Percentiles rank a stretch among this genome's conserved stretches.
Evolutionary conservation across 2,329 filamentous ascomycete genomes (phyloP).

Genomic region (Trichoderma polysporum): DNA sequence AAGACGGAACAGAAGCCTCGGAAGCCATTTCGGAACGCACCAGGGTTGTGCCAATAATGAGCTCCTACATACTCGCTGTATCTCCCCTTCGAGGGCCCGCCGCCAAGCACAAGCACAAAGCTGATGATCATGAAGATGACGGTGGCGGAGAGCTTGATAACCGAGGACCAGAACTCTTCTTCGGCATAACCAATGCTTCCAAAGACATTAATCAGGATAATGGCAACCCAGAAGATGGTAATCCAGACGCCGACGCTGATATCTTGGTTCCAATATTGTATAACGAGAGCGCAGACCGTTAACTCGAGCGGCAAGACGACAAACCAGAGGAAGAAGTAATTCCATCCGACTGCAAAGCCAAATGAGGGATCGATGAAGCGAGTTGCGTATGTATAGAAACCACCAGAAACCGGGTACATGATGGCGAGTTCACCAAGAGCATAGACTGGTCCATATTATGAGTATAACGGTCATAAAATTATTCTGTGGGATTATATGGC

Average conservation of each 20-base stretch:
- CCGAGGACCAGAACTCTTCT: conserved; percentile 57
- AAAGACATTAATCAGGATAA: conserved; percentile 54
- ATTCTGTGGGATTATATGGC: neutral
- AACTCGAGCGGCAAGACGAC: conserved; percentile 52
- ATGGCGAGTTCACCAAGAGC: conserved; percentile 62
- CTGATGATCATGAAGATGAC: conserved; percentile 63
- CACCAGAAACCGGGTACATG: conserved; percentile 62
- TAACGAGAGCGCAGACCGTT: conserved; percentile 51
- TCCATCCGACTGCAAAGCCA: conserved; percentile 54
- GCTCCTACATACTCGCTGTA: conserved; percentile 46
- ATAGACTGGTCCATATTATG: conserved; percentile 40
- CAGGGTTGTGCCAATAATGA: conserved; percentile 45
- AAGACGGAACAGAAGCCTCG: conserved; percentile 68
- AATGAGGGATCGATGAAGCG: conserved; percentile 63
- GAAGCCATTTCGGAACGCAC: conserved; percentile 66
- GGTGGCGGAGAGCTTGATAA: conserved; percentile 57
- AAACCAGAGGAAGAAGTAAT: conserved; percentile 49
- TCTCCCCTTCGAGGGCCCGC: conserved; percentile 47
- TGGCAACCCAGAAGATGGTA: conserved; percentile 49
- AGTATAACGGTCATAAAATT: neutral
- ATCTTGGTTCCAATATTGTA: conserved; percentile 51
- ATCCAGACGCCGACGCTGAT: conserved; percentile 53
- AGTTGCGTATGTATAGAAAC: conserved; percentile 61
- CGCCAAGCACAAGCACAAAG: conserved; percentile 57
- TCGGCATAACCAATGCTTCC: conserved; percentile 54